Conservation (phyloP, 306 rosid species). For the Vicia faba region DNA sequence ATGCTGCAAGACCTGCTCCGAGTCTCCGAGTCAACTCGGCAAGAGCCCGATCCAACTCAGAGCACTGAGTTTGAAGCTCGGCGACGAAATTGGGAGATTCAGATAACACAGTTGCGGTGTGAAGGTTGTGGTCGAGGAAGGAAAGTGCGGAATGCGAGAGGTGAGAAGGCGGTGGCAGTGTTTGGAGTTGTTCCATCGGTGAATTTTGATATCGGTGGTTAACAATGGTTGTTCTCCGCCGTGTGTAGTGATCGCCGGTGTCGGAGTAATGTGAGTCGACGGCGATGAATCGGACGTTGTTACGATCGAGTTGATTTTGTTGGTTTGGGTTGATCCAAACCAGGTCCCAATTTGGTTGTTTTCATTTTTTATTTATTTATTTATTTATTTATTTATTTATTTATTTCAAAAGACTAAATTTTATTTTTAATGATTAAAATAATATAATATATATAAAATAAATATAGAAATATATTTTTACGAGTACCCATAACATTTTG, state of each 20-base stretch:
- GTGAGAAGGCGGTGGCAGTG: constrained; percentile 55
- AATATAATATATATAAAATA: no score
- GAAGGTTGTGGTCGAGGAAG: constrained; percentile 57
- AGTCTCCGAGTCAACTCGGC: constrained; percentile 62
- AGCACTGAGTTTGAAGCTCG: constrained; percentile 68
- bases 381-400: neutral
- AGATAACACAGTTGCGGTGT: constrained; percentile 38
- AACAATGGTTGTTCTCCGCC: constrained; percentile 20
- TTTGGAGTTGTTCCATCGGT: constrained; percentile 50
- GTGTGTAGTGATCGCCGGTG: constrained; percentile 31
- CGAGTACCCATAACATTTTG: no score
- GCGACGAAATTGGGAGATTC: constrained; percentile 51
- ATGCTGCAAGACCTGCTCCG: constrained; percentile 53
- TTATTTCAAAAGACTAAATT: no score
- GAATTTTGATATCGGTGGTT: neutral
- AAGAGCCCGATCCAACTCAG: constrained; percentile 62
- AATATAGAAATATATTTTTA: no score
- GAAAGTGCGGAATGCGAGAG: constrained; percentile 62
- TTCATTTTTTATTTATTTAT: neutral
- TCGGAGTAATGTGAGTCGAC: constrained; percentile 2
- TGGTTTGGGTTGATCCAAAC: constrained; percentile 14
- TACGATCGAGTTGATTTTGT: neutral
- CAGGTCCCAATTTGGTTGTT: neutral
- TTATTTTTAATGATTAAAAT: no score
- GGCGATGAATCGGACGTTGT: constrained; percentile 16